Conservation (phyloP, 768 basidiomycete genomes). For the Candolleomyces aberdarensis region DNA sequence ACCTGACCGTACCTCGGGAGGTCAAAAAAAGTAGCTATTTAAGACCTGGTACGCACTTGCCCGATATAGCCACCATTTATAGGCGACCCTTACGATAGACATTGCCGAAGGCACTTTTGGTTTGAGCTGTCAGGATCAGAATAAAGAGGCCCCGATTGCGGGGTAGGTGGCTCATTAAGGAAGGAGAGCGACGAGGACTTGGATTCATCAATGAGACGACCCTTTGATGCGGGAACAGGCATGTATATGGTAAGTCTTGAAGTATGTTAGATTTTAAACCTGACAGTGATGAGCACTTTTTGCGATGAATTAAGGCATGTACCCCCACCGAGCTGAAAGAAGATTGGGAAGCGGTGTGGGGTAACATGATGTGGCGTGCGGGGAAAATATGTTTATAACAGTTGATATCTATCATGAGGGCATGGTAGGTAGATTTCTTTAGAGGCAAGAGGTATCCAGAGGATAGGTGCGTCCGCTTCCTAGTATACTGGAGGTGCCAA, state of each 20-base stretch:
- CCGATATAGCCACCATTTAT: not conserved
- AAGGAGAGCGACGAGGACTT: not conserved
- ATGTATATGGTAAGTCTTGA: not conserved
- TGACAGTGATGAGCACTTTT: conserved; percentile 2
- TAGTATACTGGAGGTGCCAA: not conserved
- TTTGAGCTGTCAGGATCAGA: not conserved
- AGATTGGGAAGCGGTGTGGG: not conserved
- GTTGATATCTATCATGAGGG: not conserved
- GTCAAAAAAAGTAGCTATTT: not conserved
- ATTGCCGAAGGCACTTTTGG: not conserved
- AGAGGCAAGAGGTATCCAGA: not conserved
- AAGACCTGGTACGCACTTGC: not conserved
- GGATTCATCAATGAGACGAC: not conserved
- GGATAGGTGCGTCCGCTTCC: not conserved
- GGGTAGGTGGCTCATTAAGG: not conserved
- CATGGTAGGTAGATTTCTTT: not conserved
- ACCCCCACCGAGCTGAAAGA: not conserved
- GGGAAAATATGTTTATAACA: not conserved
- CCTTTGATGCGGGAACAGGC: not conserved
- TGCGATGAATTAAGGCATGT: not conserved
- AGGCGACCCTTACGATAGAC: not conserved
- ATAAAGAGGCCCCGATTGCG: not conserved
- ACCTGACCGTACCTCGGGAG: not conserved
- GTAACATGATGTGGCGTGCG: conserved; percentile 1
- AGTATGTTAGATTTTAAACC: conserved; percentile 6